These are phyloP conservation scores for Alternaria metachromatica DNA, from an alignment of 2,329 filamentous ascomycete species.

Conservation along the genomic window DNA sequence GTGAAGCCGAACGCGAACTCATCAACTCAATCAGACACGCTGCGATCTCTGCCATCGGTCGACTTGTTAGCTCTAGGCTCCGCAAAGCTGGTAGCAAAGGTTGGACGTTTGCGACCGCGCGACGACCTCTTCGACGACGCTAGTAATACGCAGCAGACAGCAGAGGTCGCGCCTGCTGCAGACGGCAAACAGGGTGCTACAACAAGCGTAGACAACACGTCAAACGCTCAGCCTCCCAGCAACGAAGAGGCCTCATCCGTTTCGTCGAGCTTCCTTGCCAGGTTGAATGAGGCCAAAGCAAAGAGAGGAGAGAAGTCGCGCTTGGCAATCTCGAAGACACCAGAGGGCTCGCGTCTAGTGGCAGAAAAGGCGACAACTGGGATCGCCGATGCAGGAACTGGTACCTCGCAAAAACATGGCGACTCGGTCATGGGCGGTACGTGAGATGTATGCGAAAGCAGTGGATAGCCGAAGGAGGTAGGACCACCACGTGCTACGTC, in stretches of 20 bases:
- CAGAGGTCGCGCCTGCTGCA: constrained; percentile 3
- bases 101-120: constrained; percentile 61
- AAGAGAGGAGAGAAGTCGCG: constrained; percentile 48
- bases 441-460: constrained; percentile 3
- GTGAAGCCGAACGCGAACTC: constrained; percentile 40
- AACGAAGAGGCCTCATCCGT: constrained; percentile 12
- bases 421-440: constrained; percentile 19
- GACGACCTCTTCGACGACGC: constrained; percentile 31
- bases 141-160: constrained; percentile 1
- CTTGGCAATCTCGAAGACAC: constrained; percentile 22
- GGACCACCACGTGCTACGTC: not conserved
- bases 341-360: constrained; percentile 23
- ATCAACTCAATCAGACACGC: constrained; percentile 44
- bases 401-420: not conserved
- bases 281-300: constrained; percentile 50
- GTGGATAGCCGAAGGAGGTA: not conserved
- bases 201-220: not conserved
- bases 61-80: constrained; percentile 76
- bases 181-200: not conserved
- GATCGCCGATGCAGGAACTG: not conserved
- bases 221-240: constrained; percentile 1
- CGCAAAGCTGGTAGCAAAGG: constrained; percentile 71
- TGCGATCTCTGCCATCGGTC: constrained; percentile 63
- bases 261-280: constrained; percentile 50
- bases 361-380: constrained; percentile 1